These are phyloP conservation scores for Metschnikowia similis DNA, from an alignment of 805 yeast species.

Conservation along the genomic window DNA sequence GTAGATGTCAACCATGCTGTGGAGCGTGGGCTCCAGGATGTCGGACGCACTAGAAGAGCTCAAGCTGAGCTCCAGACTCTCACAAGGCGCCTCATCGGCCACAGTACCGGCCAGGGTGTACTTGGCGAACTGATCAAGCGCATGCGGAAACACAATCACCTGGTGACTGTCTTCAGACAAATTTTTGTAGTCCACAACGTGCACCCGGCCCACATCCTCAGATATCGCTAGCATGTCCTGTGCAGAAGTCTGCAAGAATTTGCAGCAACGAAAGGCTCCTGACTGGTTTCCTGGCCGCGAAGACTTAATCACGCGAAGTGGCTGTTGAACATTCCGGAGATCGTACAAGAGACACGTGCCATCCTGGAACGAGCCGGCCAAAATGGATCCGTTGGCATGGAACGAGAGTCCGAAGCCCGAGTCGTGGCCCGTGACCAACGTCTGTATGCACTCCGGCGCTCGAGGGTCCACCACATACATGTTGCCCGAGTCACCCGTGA, in stretches of 20 bases:
- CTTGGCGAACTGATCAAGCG: constrained; percentile 37
- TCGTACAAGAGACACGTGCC: constrained; percentile 79
- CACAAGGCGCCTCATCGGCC: neutral
- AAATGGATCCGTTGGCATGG: constrained; percentile 67
- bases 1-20: constrained; percentile 10
- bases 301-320: constrained; percentile 53
- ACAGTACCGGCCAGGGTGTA: constrained; percentile 12
- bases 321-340: constrained; percentile 51
- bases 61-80: neutral
- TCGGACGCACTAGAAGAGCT: neutral
- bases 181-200: constrained; percentile 74
- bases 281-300: constrained; percentile 51
- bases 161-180: constrained; percentile 40
- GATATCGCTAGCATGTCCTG: constrained; percentile 73
- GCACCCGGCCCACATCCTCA: constrained; percentile 86
- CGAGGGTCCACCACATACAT: constrained; percentile 55
- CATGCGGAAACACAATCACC: constrained; percentile 63
- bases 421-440: constrained; percentile 59
- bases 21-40: neutral
- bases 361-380: constrained; percentile 81
- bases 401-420: constrained; percentile 81
- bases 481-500: constrained; percentile 74
- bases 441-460: constrained; percentile 23
- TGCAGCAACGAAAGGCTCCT: constrained; percentile 66
- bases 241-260: constrained; percentile 51